Evolutionary conservation across 306 rosid genomes (phyloP), one percentile per base, ranked within the genome.

Genomic region (Vigna mungo): DNA sequence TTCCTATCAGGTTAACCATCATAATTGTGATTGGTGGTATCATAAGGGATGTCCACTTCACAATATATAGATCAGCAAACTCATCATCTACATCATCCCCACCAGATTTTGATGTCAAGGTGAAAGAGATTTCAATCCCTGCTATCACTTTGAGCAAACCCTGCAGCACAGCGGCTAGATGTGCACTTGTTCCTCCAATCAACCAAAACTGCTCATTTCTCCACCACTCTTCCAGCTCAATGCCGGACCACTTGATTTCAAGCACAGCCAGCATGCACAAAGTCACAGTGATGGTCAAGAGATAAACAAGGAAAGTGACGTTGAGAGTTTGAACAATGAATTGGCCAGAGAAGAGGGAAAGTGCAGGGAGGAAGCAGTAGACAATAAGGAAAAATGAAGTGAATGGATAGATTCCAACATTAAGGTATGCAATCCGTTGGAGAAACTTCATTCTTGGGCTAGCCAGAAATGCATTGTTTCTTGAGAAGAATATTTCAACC

Each of bases 181-280:
- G 98, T 16, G 98, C 98, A 74, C 98, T 94, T 1, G 98, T 94
- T 18, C 98, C 98, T 75, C 98, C 98, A 36, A 94, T 94, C 87
- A 94, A 69, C 98, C 98, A 94, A 67, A 94, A 94, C 74, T 94
- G 98, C 80, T 94, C 98, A 2, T 94, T 94, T 71, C 98, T 90
- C 98, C 98, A 94, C 98, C 98, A 94, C 68, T 92, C 98, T 84
- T 94, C 98, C 4, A 95, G 88, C 71, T 92, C 96, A 18, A 95
- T 90, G 21, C 98, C 98, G 0, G 98, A 90, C 98, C 98, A 95
- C 80, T 82, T 88, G 23, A 95, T 89, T 85, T 95, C 98, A 9
- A 95, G 98, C 39, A 95, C 86, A 0, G 98, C 98, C 2, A 95
- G 98, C 88, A 92, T 77, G 79, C 92, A 90, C 16, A 95, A 52